Evolutionary conservation across 2,329 filamentous ascomycete genomes (phyloP), one percentile per base, ranked within the genome.

Genomic region (Meredithiella fracta): DNA sequence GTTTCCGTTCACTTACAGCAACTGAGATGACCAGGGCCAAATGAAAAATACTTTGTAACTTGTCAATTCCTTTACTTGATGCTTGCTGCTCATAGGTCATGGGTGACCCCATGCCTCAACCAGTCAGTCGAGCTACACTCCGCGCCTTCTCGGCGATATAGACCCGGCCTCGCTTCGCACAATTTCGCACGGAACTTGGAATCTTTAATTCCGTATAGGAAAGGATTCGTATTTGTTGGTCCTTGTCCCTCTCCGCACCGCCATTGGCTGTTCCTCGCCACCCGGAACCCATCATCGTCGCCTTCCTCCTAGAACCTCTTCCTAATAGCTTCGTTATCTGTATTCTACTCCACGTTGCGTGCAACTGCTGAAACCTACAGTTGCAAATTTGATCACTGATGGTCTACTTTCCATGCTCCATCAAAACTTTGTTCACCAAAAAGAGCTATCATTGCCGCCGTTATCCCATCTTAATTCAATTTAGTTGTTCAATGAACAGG

Each of bases 121-220:
- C 34, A 15, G 20, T 22, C 22, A 23, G 47, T 17, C 47, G 25
- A 51, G 47, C 47, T 26, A 51, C 17, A 29, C 23, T 51, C 47
- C 47, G 47, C 23, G 47, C 15, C 25, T 29, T 14, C 47, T 51
- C 47, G 47, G 47, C 26, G 47, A 51, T 51, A 25, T 8, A 51
- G 47, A 9, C n/a, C 31, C 50, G 50, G 50, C 34, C 34, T 52
- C 50, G 15, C 31, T 23, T 52, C 50, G 50, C 50, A 52, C 9
- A 52, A 14, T 15, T 38, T 52, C 50, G 50, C 50, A 22, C 50
- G 23, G 50, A 52, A 52, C 50, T 4, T 52, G 50, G 50, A 37
- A 52, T 40, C 50, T 52, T 38, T 23, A 38, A 14, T 38, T 17
- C 1, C 50, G 29, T 37, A 38, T 8, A 52, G 31, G 17, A 52